These are phyloP conservation scores for Nitzschia sp. DNA, from an alignment of 108 stramenopile genomes.

Conservation along the genomic window DNA sequence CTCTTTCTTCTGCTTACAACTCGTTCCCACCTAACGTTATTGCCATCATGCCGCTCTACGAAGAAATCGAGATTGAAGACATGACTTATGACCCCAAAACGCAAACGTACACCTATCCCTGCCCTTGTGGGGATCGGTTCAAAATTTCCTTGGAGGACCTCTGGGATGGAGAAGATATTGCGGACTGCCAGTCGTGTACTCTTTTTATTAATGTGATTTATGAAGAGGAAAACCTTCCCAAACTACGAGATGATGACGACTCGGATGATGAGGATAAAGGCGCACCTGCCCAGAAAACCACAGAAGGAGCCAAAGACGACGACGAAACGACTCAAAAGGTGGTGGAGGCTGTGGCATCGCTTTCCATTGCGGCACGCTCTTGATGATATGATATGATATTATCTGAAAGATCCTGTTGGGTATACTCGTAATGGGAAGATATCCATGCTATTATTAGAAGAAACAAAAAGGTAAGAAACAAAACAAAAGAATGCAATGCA, in stretches of 20 bases:
- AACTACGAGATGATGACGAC: constrained; percentile 19
- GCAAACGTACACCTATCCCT: constrained; percentile 90
- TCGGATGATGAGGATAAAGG: constrained; percentile 23
- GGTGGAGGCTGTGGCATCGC: constrained; percentile 2
- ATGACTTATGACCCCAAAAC: constrained; percentile 85
- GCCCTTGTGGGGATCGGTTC: constrained; percentile 97
- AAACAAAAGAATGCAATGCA: too few species aligned
- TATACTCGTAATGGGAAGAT: neutral
- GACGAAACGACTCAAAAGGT: neutral
- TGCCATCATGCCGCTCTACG: constrained; percentile 86
- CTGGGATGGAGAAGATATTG: constrained; percentile 96
- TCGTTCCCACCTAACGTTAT: neutral
- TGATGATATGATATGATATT: too few species aligned
- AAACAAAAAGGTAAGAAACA: constrained; percentile 3
- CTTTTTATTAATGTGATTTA: constrained; percentile 91
- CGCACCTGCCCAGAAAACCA: neutral
- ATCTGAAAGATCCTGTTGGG: too few species aligned
- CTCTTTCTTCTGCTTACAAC: too few species aligned
- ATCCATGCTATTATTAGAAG: neutral
- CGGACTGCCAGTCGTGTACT: constrained; percentile 95
- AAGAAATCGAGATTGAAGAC: constrained; percentile 96
- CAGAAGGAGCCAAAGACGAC: neutral
- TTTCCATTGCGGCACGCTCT: constrained; percentile 13
- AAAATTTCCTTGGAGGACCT: constrained; percentile 90
- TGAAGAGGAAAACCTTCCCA: constrained; percentile 87